phyloP scores from a whole-genome alignment of 2,329 filamentous ascomycete species.

The Diaporthe batatas region DNA sequence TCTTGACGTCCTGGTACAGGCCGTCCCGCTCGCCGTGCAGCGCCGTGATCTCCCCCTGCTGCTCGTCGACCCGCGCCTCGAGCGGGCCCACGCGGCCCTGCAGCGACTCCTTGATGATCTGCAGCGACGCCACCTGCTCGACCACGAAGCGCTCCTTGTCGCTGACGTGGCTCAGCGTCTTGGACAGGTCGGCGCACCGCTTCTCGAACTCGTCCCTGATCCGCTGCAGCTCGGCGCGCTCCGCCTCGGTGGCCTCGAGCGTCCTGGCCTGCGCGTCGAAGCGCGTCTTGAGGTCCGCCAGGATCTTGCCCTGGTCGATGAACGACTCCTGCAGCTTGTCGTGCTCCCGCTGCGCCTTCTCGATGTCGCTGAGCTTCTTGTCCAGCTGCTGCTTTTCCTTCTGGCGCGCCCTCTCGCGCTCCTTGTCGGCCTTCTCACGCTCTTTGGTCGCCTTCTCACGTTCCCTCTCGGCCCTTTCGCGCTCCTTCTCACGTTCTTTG shows the following conservation, averaged over 20 bases:
- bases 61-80: constrained; percentile 42
- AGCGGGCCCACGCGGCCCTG: constrained; percentile 43
- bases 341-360: constrained; percentile 39
- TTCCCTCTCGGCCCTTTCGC: constrained; percentile 21
- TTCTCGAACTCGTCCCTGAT: constrained; percentile 41
- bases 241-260: constrained; percentile 36
- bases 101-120: constrained; percentile 43
- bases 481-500: constrained; percentile 33
- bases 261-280: constrained; percentile 44
- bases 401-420: constrained; percentile 30
- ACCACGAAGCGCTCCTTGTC: constrained; percentile 42
- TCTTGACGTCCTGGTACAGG: constrained; percentile 38
- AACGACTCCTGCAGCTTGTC: constrained; percentile 40
- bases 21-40: constrained; percentile 37
- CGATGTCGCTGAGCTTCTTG: constrained; percentile 36
- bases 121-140: constrained; percentile 43
- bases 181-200: constrained; percentile 39
- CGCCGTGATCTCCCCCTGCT: constrained; percentile 38
- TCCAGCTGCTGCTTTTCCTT: constrained; percentile 33
- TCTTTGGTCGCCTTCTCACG: constrained; percentile 33
- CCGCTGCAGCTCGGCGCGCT: constrained; percentile 33
- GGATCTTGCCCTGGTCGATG: constrained; percentile 42
- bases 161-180: constrained; percentile 38
- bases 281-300: constrained; percentile 46
- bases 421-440: constrained; percentile 34